Conservation (phyloP, 2,329 filamentous ascomycete species). For the Xenoacremonium recifei region DNA sequence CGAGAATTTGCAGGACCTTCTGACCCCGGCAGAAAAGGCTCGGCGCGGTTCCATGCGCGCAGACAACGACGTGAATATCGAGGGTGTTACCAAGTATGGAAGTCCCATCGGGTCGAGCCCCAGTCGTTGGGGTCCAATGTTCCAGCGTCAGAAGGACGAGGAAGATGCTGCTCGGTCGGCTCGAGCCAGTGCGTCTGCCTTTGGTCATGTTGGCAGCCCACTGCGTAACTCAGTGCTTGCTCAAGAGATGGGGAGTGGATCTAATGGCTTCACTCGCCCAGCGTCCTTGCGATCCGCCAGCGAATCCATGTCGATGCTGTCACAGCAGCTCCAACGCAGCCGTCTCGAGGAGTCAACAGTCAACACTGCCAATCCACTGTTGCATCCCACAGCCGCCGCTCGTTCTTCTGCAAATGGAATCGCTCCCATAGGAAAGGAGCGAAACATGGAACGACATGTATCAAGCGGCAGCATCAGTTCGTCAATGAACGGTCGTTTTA, state of each 20-base stretch:
- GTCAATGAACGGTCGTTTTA: conserved; percentile 54
- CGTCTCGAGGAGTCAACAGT: conserved; percentile 48
- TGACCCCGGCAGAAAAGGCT: conserved; percentile 67
- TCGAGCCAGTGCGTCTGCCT: conserved; percentile 47
- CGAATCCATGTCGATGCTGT: conserved; percentile 57
- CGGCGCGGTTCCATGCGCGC: conserved; percentile 58
- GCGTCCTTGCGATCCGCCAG: conserved; percentile 40
- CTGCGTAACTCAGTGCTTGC: conserved; percentile 62
- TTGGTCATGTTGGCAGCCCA: conserved; percentile 65
- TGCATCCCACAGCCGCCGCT: conserved; percentile 50
- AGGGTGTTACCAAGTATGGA: conserved; percentile 56
- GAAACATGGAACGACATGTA: conserved; percentile 54
- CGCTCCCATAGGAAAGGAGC: conserved; percentile 39
- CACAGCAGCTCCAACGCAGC: conserved; percentile 62
- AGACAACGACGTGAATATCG: conserved; percentile 50
- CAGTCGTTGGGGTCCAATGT: conserved; percentile 60
- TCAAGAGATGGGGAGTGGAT: conserved; percentile 45
- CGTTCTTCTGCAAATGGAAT: conserved; percentile 38
- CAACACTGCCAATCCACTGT: conserved; percentile 42
- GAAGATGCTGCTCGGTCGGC: conserved; percentile 44
- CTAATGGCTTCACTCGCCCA: conserved; percentile 39
- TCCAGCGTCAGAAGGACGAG: conserved; percentile 60
- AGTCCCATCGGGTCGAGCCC: conserved; percentile 59
- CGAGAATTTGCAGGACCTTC: conserved; percentile 62
- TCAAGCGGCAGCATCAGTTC: conserved; percentile 59